Percentiles rank a stretch among this genome's conserved stretches.
Conservation (phyloP, 2,329 filamentous ascomycete species). For the Hymenoscyphus infarciens region DNA sequence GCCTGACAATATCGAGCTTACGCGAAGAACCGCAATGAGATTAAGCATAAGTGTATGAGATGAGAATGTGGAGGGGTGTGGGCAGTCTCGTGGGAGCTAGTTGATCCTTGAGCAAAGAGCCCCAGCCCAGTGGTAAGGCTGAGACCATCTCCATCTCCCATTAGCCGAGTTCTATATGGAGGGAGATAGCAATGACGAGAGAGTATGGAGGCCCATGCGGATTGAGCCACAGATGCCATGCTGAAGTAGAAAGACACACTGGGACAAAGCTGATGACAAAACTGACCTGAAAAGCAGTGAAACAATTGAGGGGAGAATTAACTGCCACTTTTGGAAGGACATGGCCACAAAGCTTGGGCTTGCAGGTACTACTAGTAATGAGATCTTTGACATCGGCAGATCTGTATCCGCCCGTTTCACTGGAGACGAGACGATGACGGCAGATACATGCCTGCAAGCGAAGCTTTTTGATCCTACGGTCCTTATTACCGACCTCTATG, state of each 20-base stretch:
- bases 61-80: neutral
- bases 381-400: slow-evolving; percentile 21
- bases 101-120: neutral
- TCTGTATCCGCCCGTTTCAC: slow-evolving; percentile 13
- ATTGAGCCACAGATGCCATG: neutral
- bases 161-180: neutral
- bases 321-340: slow-evolving; percentile 7
- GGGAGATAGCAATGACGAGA: neutral
- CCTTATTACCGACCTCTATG: slow-evolving; percentile 10
- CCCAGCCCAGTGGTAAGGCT: slow-evolving; percentile 2
- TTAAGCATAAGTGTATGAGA: neutral
- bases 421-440: slow-evolving; percentile 23
- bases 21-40: neutral
- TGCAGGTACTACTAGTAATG: slow-evolving; percentile 10
- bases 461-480: slow-evolving; percentile 23
- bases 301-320: neutral
- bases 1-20: neutral
- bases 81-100: neutral
- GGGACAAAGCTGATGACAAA: slow-evolving; percentile 18
- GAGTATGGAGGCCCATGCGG: neutral
- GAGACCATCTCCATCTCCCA: neutral
- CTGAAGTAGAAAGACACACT: slow-evolving; percentile 12
- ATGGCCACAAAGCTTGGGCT: slow-evolving; percentile 22
- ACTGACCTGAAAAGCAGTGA: slow-evolving; percentile 4
- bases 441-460: slow-evolving; percentile 18